Base-by-base conservation (phyloP, 2,329 filamentous ascomycete species). In the Orbilia ellipsospora region DNA sequence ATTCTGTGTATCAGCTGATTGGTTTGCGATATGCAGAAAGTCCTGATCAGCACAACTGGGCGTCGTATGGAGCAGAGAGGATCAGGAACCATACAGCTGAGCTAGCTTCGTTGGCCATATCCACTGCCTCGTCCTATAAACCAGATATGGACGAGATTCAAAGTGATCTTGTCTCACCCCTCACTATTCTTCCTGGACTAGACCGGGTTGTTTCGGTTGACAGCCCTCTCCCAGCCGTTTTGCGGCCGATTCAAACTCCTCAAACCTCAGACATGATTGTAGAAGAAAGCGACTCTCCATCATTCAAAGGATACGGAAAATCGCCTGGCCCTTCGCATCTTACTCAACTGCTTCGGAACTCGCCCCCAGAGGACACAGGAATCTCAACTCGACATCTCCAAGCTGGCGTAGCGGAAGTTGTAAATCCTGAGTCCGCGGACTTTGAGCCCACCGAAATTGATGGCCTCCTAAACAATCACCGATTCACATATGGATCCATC, bases 51-150 rank as follows among this genome's bases (percentile, higher is more conserved):
- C 64, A 69, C n/a, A 75, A 65, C 18, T 90, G 88, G 79, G 87
- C 88, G 16, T 88, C 92, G 79, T 92, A 92, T 82, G 91, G 92
- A 45, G 87, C 86, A 40, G 88, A 90, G 73, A 91, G 89, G 78
- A 90, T 97, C 48, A 90, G 93, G 77, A 90, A 95, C 82, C 90
- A 95, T 81, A 96, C 93, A 1, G 92, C 93, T 61, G 92, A 96
- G 82, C 86, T 97, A 68, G 93, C 93, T 51, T 92, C 88, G 16
- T 93, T 94, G 81, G 90, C 92, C 59, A 86, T 97, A 28, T 90
- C 90, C 45, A 88, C 91, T 79, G 86, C 86, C 79, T 78, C 77
- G 13, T 82, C 82, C 2, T 78, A 78, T 40, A 79, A 78, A 51
- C 80, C 82, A 80, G 73, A 78, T 26, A 79, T 79, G 31, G 80